Evolutionary conservation across 306 rosid species (phyloP).

Genomic region (Purshia tridentata): DNA sequence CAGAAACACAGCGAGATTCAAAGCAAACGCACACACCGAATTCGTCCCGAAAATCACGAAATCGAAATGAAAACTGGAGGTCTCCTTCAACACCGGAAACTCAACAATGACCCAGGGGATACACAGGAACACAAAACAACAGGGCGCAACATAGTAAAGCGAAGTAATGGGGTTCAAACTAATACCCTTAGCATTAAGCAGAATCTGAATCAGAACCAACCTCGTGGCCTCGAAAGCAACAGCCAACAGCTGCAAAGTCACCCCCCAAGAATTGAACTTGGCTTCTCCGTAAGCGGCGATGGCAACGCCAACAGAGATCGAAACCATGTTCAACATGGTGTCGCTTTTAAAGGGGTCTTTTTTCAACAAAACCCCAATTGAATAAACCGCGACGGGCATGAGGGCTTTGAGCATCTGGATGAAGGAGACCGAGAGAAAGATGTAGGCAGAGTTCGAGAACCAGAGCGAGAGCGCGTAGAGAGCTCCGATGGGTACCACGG

Average conservation of each 20-base stretch:
- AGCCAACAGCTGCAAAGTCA: constrained; percentile 68
- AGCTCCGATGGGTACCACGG: constrained; percentile 96
- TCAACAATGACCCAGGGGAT: constrained; percentile 83
- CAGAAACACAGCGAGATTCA: constrained; percentile 86
- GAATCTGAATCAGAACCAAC: constrained; percentile 78
- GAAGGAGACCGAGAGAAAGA: constrained; percentile 84
- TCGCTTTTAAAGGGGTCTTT: constrained; percentile 67
- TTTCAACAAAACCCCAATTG: constrained; percentile 63
- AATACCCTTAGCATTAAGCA: constrained; percentile 78
- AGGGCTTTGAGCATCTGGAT: constrained; percentile 96
- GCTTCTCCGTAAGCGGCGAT: constrained; percentile 93
- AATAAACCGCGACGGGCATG: constrained; percentile 94
- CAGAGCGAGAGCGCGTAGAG: constrained; percentile 88
- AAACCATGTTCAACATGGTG: constrained; percentile 82
- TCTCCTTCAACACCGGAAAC: constrained; percentile 71
- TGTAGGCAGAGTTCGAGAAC: constrained; percentile 91
- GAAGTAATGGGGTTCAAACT: constrained; percentile 87
- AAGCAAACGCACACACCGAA: constrained; percentile 76
- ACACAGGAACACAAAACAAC: constrained; percentile 71
- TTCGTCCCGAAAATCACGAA: constrained; percentile 68
- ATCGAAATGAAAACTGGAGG: constrained; percentile 73
- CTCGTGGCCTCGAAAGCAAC: constrained; percentile 92
- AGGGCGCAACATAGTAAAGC: constrained; percentile 93
- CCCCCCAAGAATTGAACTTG: constrained; percentile 70
- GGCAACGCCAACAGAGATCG: constrained; percentile 83